Conservation (phyloP, 441 rosid genomes). For the Biscutella laevigata region DNA sequence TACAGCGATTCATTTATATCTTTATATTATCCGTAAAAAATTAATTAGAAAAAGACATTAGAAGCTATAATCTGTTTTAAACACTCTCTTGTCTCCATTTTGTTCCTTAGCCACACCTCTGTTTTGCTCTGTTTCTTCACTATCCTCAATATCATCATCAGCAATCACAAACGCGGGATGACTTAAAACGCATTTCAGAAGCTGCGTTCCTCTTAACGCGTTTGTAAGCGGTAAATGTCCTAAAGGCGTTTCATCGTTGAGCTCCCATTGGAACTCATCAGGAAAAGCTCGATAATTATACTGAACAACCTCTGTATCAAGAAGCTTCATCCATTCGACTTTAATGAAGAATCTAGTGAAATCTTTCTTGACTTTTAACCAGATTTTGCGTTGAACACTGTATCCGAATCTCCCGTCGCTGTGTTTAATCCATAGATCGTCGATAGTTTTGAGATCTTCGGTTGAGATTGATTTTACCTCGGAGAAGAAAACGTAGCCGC, state of each 20-base stretch:
- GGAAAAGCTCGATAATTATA: conserved; percentile 79
- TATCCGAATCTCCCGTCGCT: conserved; percentile 66
- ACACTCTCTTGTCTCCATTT: conserved; percentile 24
- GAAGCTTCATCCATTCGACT: conserved; percentile 92
- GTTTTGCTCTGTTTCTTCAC: conserved; percentile 19
- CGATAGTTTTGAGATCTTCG: conserved; percentile 55
- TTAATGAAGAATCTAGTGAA: conserved; percentile 64
- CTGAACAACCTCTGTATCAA: conserved; percentile 74
- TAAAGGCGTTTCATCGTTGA: conserved; percentile 55
- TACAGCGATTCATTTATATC: conserved; percentile 17
- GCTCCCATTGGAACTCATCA: conserved; percentile 73
- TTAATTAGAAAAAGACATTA: conserved; percentile 24
- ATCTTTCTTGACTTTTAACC: conserved; percentile 53
- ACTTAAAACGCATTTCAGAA: conserved; percentile 48
- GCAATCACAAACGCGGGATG: conserved; percentile 70
- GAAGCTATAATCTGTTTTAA: conserved; percentile 60
- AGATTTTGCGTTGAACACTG: conserved; percentile 62
- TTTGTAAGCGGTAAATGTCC: conserved; percentile 89
- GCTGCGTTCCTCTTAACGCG: conserved; percentile 77
- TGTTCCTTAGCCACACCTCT: conserved; percentile 32
- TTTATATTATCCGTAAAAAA: conserved; percentile 1
- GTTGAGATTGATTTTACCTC: conserved; percentile 63
- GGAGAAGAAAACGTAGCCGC: conserved; percentile 92
- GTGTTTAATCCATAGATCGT: conserved; percentile 57
- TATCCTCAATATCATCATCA: conserved; percentile 28